Base-by-base conservation (phyloP, 202 grass and related monocot genomes). In the Schoenoplectus tabernaemontani region DNA sequence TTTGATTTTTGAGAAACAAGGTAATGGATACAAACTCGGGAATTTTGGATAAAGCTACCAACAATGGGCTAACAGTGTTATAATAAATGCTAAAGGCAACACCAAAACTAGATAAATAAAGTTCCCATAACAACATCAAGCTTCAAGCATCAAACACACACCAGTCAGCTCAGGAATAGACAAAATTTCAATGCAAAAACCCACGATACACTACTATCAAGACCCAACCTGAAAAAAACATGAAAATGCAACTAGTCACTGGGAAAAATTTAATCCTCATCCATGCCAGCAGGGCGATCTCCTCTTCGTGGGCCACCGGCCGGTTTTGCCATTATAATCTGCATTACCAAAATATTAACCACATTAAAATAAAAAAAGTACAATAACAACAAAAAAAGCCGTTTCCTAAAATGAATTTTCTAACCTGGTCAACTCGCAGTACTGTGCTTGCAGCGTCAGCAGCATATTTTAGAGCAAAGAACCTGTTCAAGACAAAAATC, bases 241-340 rank as follows among this genome's bases (percentile, higher is more conserved):
- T 4, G 1, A 32, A 80, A 65, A 63, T 65, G 23, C 44, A 73
- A 51, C 1, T 51, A 33, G 28, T 74, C 7, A 53, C 28, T 81
- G 46, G 2, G 12, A 22, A 19, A 13, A 13, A 71, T 66, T 81
- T 92, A 97, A 82, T 93, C 89, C 46, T 98, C 91, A 4, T 94
- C 89, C 84, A 90, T 90, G 20, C 80, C 88, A 13, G 58, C 39
- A 71, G 83, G 86, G 69, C 78, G 84, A 44, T 72, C 81, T 72
- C 87, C 87, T 60, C 85, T 88, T 66, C 56, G 85, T 37, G 91
- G 95, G 7, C 95, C 91, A 84, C 91, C 91, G 15, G 89, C 89
- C 4, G 91, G 89, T 59, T 98, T 98, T 22, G 91, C 89, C 89
- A 98, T 92, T 84, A 98, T 98, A 82, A 98, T 98, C 89, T 98